phyloP scores from a whole-genome alignment of 495 filamentous ascomycete species.

The Tuber brumale region DNA sequence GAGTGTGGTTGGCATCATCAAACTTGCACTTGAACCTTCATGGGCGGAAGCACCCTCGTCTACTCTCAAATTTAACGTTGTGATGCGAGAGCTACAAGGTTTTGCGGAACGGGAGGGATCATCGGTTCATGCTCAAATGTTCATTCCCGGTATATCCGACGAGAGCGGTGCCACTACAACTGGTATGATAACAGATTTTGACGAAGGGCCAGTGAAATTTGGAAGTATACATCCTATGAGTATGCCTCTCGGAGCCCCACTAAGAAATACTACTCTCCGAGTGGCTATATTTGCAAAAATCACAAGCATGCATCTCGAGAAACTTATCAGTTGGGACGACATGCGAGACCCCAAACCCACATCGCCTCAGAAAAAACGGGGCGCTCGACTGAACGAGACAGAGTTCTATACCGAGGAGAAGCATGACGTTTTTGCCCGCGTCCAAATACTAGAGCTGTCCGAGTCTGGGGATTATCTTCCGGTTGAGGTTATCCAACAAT shows the following conservation, averaged over 20 bases:
- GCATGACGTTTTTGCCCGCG: conserved; percentile 81
- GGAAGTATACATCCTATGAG: conserved; percentile 99
- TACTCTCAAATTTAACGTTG: conserved; percentile 95
- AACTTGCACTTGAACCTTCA: conserved; percentile 85
- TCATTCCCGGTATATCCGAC: conserved; percentile 85
- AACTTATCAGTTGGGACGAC: conserved; percentile 97
- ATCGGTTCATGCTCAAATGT: conserved; percentile 91
- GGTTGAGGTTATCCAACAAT: conserved; percentile 83
- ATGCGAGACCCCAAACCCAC: conserved; percentile 66
- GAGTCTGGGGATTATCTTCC: conserved; percentile 87
- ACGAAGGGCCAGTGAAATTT: conserved; percentile 89
- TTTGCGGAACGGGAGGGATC: conserved; percentile 96
- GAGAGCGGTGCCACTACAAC: conserved; percentile 89
- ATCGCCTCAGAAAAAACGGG: conserved; percentile 54
- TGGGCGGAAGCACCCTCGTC: conserved; percentile 86
- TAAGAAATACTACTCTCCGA: conserved; percentile 62
- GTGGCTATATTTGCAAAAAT: conserved; percentile 93
- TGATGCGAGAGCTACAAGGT: conserved; percentile 94
- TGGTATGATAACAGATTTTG: conserved; percentile 88
- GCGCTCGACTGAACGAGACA: conserved; percentile 73
- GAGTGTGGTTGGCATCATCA: conserved; percentile 79
- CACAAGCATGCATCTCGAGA: conserved; percentile 90
- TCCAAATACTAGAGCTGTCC: conserved; percentile 83
- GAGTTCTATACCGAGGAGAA: conserved; percentile 89
- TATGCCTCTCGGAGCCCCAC: conserved; percentile 73